These are phyloP conservation scores for Zygosaccharomyces lentus DNA, from an alignment of 805 yeast species.

Conservation along the genomic window DNA sequence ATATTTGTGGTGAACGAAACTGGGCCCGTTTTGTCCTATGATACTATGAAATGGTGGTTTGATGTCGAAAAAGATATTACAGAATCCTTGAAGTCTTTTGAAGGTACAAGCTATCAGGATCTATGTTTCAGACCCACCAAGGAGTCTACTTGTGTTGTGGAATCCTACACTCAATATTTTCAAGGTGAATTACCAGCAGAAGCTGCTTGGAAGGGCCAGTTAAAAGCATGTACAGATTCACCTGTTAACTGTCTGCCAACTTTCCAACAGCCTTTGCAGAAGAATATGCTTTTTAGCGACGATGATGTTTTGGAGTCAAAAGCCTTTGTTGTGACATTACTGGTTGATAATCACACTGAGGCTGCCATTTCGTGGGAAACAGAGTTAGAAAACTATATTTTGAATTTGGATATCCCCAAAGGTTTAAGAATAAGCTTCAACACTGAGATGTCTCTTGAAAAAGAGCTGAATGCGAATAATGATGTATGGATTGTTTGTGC, in stretches of 20 bases:
- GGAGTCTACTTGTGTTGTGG: constrained; percentile 69
- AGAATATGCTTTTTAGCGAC: constrained; percentile 64
- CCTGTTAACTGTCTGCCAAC: constrained; percentile 89
- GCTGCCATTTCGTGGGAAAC: constrained; percentile 60
- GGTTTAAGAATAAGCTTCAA: constrained; percentile 67
- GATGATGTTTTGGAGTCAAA: constrained; percentile 52
- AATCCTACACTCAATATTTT: constrained; percentile 87
- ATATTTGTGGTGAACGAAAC: constrained; percentile 65
- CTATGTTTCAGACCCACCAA: constrained; percentile 82
- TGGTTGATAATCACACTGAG: constrained; percentile 53
- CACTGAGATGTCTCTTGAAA: constrained; percentile 78
- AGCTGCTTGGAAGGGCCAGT: constrained; percentile 47
- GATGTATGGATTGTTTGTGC: constrained; percentile 65
- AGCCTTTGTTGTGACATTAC: constrained; percentile 74
- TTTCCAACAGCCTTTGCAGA: constrained; percentile 84
- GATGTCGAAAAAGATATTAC: constrained; percentile 60
- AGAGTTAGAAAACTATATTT: constrained; percentile 53
- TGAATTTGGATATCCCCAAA: constrained; percentile 47
- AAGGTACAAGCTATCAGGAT: constrained; percentile 46
- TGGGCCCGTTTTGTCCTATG: constrained; percentile 66
- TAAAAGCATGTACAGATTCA: constrained; percentile 60
- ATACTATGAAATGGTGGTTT: constrained; percentile 82
- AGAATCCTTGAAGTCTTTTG: constrained; percentile 29
- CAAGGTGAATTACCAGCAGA: constrained; percentile 53
- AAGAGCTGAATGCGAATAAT: constrained; percentile 77